Base-by-base conservation (phyloP, 305 asterid genomes). In the Euphrasia arctica region DNA sequence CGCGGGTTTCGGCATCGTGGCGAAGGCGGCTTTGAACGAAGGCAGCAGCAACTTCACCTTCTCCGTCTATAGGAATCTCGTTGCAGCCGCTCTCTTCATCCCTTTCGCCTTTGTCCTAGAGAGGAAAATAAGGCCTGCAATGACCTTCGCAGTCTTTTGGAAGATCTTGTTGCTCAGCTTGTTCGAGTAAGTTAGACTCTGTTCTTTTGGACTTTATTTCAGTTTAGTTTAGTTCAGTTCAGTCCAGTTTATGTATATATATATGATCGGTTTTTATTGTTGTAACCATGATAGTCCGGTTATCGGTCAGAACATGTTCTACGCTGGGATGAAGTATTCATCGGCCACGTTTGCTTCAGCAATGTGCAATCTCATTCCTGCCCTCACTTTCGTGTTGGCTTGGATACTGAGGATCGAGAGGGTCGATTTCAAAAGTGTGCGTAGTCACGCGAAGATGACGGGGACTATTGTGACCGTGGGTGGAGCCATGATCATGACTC, bases 261-360 rank as follows among this genome's bases (percentile, higher is more conserved):
- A 25, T 4, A 32, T 32, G 36, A 3, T 32, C 36, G 36, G 5
- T 39, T 1, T 39, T 50, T 12, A 3, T 2, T 54, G 8, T 15
- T 54, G 12, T 22, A 22, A 64, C 74, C 27, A 25, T 25, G 27
- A 25, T 25, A 87, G 95, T 79, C 91, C 95, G 7, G 86, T 84
- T 22, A 84, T 87, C 47, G 95, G 85, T 75, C 91, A 84, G 67
- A 87, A 87, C 75, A 83, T 87, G 64, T 87, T 82, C 75, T 82
- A 81, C 68, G 50, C 85, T 63, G 95, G 95, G 64, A 75, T 87
- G 90, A 84, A 81, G 70, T 75, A 75, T 69, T 84, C 95, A 22
- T 84, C 91, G 4, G 91, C 95, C 29, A 87, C 95, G 14, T 87
- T 87, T 78, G 88, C 90, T 15, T 85, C 87, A n/a, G 89, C 95